Base-by-base conservation (phyloP, 2,329 filamentous ascomycete species). In the Fusarium marasasianum region DNA sequence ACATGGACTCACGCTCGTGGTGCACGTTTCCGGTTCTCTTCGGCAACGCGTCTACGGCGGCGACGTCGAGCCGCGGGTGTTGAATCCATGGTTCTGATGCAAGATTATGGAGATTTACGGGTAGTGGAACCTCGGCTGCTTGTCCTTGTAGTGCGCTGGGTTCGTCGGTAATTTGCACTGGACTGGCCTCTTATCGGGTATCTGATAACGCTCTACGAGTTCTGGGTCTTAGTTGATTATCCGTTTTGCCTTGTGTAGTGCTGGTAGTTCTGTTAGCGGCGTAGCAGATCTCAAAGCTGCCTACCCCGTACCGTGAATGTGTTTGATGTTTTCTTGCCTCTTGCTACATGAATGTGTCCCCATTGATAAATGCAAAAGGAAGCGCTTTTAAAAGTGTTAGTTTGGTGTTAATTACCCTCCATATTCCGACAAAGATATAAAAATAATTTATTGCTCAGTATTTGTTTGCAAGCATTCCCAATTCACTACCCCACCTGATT, bases 401-500 rank as follows among this genome's bases (percentile, higher is more conserved):
- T 10, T 12, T 17, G 3, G 7, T 17, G 8, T 2, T 17, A 15
- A 1, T 9, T 37, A 37, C 8, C 14, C 15, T 37, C 15, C 15
- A 17, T 37, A 35, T 35, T 17, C 35, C 8, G 35, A 15, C 35
- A 17, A 18, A 10, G 8, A 51, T 13, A 51, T 14, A 5, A 1
- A 6, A 6, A 3, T 12, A 6, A n/a, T 18, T 11, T 11, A 3
- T 10, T 22, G 3, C 9, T 31, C 26, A 48, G 6, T 15, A 3
- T 20, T 3, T 0, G 10, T 3, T 31, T 7, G 0, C 3, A 22
- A 9, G 2, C 14, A 18, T 3, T 5, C 6, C 2, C 11, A 4
- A 14, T 6, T 2, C 3, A 6, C 3, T n/a, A 7, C 15, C 15
- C 11, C 15, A 5, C 11, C 6, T 22, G 1, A 10, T 5, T 4